Evolutionary conservation across 768 basidiomycete genomes (phyloP), one percentile per base, ranked within the genome.

Genomic region (Boletus speciosus): DNA sequence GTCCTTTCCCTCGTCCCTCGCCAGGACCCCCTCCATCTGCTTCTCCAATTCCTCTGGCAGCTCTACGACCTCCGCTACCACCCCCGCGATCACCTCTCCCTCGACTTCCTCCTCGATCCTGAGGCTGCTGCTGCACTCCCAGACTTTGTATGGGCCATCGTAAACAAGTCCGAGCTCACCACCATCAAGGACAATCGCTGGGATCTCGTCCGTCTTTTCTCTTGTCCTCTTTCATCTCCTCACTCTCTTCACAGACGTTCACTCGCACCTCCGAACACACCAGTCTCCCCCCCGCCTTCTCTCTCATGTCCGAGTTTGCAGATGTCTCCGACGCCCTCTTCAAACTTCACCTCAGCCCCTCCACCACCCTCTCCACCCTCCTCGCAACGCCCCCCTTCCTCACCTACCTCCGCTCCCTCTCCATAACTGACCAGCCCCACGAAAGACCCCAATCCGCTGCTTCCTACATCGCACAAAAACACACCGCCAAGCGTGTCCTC

Each of bases 351-450:
- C 59, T 63, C 46, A 49, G 57, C 31, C 72, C 77, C 53, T 72
- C 73, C 67, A 73, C 75, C 34, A 80, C 74, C 57, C 71, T 96
- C 29, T 58, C 78, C 49, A 73, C 80, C 27, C 70, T 80, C n/a
- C 75, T 96, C 49, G 75, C 80, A 47, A 78, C 88, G 59, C 81
- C 88, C 29, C 79, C 79, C 47, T 76, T 85, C 44, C 77, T 81
- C 44, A 80, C 83, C 37, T 86, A 90, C 74, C 91, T 97, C 78
- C 88, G 89, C 61, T 93, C 88, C 36, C 80, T 96, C 60, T 84
- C 92, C 44, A 88, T 92, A 50, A 92, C 93, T 25, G 94, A 97
- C 74, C 90, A 93, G 64, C 90, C 93, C 8, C 76, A 84, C 49
- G 76, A 78, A 23, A 84, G 88, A 51, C 94, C 94, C 1, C 55